Evolutionary conservation across 805 yeast genomes (phyloP), one percentile per base, ranked within the genome.

Genomic region (Lipomyces kockii): DNA sequence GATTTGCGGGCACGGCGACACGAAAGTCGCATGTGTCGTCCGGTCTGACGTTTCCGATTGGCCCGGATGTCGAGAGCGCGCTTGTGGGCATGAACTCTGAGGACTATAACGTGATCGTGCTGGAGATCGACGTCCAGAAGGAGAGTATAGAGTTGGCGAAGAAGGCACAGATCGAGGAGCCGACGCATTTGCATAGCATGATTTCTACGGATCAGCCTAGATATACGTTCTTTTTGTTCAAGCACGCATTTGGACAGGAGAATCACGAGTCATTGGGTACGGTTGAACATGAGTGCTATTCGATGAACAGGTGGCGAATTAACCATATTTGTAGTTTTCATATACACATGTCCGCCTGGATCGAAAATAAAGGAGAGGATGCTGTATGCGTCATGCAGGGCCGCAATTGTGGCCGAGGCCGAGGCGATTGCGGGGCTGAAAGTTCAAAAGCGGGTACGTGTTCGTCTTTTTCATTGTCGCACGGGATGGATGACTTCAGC

Each of bases 311-410:
- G 27, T 1, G 55, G 14, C 62, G 7, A 43, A 6, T 17, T 17
- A 17, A n/a, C 22, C 8, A 8, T 53, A 27, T 17, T n/a, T 25
- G 62, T 65, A 46, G 73, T 85, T 43, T 92, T 94, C 77, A 85
- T 93, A 39, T 91, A 91, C 76, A 84, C 94, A 7, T 93, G 97
- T 78, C 98, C 99, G 2, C 87, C 96, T 0, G 92, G 93, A 0
- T 89, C 97, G 55, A 88, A 87, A 78, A 95, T 95, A 53, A 90
- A 89, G 77, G 95, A 92, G 62, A 85, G 98, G 74, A 94, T 94
- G 98, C 77, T 92, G 61, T 92, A 92, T 75, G 98, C 99, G 0
- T 85, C 97, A 2, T 89, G 89, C 69, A 89, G 82, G 32, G 71
- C 73, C 53, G 72, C 78, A 6, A 72, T 80, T n/a, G 63, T 77